These are phyloP conservation scores for Penstemon eatonii DNA, from an alignment of 257 asterid genomes.

Conservation along the genomic window DNA sequence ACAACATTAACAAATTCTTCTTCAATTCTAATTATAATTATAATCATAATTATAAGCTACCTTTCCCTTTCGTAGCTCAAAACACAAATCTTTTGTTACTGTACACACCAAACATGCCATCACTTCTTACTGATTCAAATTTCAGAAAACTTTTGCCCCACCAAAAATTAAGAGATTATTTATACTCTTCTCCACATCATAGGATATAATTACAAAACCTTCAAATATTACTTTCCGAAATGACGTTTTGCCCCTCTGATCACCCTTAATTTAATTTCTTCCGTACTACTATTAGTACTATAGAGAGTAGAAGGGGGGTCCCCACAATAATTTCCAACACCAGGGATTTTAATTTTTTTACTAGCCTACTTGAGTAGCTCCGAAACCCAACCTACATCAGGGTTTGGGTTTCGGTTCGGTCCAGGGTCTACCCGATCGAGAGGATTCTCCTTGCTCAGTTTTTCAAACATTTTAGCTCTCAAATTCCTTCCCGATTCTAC, in stretches of 20 bases:
- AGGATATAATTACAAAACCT: not conserved
- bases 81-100: not conserved
- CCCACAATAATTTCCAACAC: conserved; percentile 10
- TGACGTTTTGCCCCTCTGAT: not conserved
- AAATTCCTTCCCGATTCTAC: conserved; percentile 52
- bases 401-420: conserved; percentile 32
- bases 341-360: not conserved
- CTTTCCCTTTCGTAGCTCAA: not conserved
- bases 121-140: not conserved
- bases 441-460: conserved; percentile 52
- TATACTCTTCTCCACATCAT: not conserved
- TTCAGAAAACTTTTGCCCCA: not conserved
- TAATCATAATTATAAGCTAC: conserved; percentile 1
- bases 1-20: too few relatives aligned
- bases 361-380: conserved; percentile 47
- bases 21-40: conserved; percentile 3
- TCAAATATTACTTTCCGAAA: not conserved
- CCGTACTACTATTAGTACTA: too few relatives aligned
- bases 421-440: conserved; percentile 44
- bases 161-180: not conserved
- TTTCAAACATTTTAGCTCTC: conserved; percentile 55
- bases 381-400: conserved; percentile 76
- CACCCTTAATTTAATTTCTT: too few relatives aligned
- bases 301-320: too few relatives aligned
- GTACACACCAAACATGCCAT: not conserved